Conservation (phyloP, 2,329 filamentous ascomycete genomes). For the Nemania sp. region DNA sequence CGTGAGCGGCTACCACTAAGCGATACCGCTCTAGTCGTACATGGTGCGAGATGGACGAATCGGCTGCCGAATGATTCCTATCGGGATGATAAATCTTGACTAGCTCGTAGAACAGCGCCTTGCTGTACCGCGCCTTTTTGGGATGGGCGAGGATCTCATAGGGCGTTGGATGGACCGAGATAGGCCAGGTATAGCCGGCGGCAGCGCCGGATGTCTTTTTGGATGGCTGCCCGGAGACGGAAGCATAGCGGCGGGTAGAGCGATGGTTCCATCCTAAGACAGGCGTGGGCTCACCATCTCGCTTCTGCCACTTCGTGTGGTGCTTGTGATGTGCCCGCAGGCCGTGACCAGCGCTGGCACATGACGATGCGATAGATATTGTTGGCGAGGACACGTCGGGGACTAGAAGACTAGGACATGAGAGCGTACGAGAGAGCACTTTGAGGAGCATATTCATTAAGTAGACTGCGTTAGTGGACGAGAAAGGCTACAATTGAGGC, state of each 20-base stretch:
- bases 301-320: neutral
- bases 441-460: constrained; percentile 38
- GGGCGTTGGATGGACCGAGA: constrained; percentile 67
- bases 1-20: constrained; percentile 83
- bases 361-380: constrained; percentile 36
- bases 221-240: constrained; percentile 27
- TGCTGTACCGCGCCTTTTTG: constrained; percentile 73
- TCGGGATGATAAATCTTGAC: constrained; percentile 98
- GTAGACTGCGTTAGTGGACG: no score
- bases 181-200: constrained; percentile 50
- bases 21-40: constrained; percentile 86
- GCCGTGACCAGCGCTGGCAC: constrained; percentile 15
- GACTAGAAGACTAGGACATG: constrained; percentile 27
- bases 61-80: constrained; percentile 51
- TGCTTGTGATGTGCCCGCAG: constrained; percentile 19
- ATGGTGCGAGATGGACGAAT: constrained; percentile 57
- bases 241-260: constrained; percentile 34
- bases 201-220: constrained; percentile 29
- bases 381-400: constrained; percentile 27
- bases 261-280: neutral
- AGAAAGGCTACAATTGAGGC: no score
- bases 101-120: constrained; percentile 83
- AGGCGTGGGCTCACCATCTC: neutral
- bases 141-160: constrained; percentile 80
- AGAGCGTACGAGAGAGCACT: constrained; percentile 38